Conservation (phyloP, 2,329 filamentous ascomycete genomes). For the Chaetomium sp. region DNA sequence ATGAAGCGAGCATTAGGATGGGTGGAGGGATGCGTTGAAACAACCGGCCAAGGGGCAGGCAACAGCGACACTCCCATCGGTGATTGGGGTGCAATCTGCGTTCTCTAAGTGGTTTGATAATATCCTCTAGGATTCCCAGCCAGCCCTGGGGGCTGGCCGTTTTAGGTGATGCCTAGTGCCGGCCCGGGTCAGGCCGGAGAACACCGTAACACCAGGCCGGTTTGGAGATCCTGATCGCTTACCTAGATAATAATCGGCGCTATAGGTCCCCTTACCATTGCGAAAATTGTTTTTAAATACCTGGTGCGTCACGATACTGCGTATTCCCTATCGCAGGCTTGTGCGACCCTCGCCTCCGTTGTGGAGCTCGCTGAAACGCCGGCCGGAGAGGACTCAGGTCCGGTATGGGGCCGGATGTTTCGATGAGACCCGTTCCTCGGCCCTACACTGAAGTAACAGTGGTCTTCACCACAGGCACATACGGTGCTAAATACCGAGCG, state of each 20-base stretch:
- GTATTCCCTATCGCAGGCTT: constrained; percentile 4
- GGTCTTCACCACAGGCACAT: constrained; percentile 1
- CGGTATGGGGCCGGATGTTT: constrained; percentile 5
- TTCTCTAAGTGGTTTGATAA: neutral
- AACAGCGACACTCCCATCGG: neutral
- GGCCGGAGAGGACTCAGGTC: neutral
- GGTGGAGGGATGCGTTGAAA: neutral
- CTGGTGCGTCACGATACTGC: neutral
- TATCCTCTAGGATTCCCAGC: neutral
- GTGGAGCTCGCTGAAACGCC: constrained; percentile 3
- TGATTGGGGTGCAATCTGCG: constrained; percentile 5
- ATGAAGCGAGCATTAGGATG: constrained; percentile 3
- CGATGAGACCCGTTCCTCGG: constrained; percentile 6
- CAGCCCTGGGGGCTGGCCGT: constrained; percentile 4
- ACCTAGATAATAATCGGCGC: constrained; percentile 7
- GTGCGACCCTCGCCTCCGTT: neutral
- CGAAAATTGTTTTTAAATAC: constrained; percentile 7
- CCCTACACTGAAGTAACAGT: neutral
- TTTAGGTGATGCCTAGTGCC: neutral
- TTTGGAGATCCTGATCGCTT: neutral
- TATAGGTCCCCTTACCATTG: constrained; percentile 1
- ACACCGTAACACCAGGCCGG: constrained; percentile 7
- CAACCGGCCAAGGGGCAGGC: constrained; percentile 5
- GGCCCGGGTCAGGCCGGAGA: constrained; percentile 2
- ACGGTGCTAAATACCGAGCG: neutral